Conservation (phyloP, 805 yeast genomes). For the Ogataea trehalophila region DNA sequence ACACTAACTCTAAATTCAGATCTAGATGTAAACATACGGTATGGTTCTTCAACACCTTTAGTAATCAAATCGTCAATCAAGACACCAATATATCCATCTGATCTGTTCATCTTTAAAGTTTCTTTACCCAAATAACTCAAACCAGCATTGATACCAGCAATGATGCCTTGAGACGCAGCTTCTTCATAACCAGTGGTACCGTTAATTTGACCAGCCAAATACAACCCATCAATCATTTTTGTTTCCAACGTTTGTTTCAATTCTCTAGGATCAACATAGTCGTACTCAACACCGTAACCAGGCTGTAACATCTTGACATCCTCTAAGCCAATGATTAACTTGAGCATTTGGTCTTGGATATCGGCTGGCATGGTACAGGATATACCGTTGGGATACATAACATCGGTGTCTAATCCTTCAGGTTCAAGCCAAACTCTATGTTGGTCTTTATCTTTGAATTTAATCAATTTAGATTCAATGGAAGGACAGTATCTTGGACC, state of each 20-base stretch:
- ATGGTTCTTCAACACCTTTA: slow-evolving; percentile 95
- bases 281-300: slow-evolving; percentile 99
- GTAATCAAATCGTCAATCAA: slow-evolving; percentile 90
- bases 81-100: slow-evolving; percentile 90
- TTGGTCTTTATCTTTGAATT: slow-evolving; percentile 68
- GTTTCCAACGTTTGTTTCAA: slow-evolving; percentile 75
- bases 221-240: slow-evolving; percentile 70
- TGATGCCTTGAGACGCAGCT: slow-evolving; percentile 94
- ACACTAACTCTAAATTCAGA: slow-evolving; percentile 89
- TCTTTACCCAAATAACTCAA: slow-evolving; percentile 37
- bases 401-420: slow-evolving; percentile 81
- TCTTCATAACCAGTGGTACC: slow-evolving; percentile 99
- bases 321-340: slow-evolving; percentile 82
- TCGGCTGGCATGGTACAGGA: slow-evolving; percentile 96
- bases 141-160: slow-evolving; percentile 97
- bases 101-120: slow-evolving; percentile 56
- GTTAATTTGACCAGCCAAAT: slow-evolving; percentile 93
- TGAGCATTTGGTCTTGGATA: slow-evolving; percentile 70
- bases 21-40: slow-evolving; percentile 95
- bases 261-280: slow-evolving; percentile 92
- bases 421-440: slow-evolving; percentile 96
- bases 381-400: slow-evolving; percentile 96
- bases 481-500: slow-evolving; percentile 99
- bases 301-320: slow-evolving; percentile 87
- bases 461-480: slow-evolving; percentile 79